Percentiles rank a stretch among this genome's conserved stretches.
Evolutionary conservation across 768 basidiomycete genomes (phyloP).

Genomic region (Panaeolus cyanescens): DNA sequence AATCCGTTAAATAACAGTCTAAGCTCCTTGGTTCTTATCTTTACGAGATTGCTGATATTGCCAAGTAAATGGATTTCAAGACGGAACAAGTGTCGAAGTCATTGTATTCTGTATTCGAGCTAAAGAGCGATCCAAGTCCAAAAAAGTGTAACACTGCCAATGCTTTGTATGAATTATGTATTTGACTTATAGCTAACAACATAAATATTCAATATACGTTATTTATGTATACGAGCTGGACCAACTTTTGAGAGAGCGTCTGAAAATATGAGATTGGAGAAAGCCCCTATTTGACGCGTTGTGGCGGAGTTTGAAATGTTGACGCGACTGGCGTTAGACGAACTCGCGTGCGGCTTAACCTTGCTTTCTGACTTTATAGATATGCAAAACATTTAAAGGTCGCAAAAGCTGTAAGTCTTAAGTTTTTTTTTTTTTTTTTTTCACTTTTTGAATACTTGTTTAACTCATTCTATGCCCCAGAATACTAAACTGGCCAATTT

Average conservation of each 20-base stretch:
- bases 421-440: background rate
- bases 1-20: constrained; percentile 38
- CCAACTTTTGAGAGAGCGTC: no score
- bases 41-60: constrained; percentile 60
- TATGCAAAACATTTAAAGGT: background rate
- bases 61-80: background rate
- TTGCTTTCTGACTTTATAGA: background rate
- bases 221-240: no score
- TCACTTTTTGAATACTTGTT: background rate
- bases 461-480: background rate
- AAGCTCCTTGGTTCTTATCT: constrained; percentile 82
- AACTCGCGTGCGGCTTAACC: background rate
- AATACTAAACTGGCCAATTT: background rate
- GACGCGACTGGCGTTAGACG: background rate
- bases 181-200: background rate
- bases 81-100: no score
- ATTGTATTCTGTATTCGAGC: no score
- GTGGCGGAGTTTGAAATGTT: background rate
- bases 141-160: background rate
- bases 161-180: background rate
- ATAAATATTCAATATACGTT: no score
- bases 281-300: background rate
- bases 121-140: no score
- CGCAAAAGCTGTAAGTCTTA: background rate
- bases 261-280: background rate